These are phyloP conservation scores for Neurospora hispaniola DNA, from an alignment of 495 filamentous ascomycete genomes.

Conservation along the genomic window DNA sequence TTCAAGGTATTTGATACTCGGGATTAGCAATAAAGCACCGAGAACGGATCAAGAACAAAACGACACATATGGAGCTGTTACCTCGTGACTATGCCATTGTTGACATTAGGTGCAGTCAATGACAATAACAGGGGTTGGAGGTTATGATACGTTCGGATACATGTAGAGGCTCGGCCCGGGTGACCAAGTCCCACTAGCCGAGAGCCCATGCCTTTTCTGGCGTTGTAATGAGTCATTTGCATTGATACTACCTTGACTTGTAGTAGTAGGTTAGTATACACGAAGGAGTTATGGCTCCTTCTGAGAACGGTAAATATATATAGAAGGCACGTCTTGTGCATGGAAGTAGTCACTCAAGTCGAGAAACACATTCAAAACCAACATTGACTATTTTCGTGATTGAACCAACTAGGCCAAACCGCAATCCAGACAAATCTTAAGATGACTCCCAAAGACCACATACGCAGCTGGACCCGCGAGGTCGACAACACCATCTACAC, in stretches of 20 bases:
- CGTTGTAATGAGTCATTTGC: background rate
- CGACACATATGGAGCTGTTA: background rate
- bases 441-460: background rate
- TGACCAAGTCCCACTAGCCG: background rate
- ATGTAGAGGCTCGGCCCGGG: background rate
- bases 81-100: background rate
- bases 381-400: background rate
- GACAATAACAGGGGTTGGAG: background rate
- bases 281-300: background rate
- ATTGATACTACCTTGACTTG: background rate
- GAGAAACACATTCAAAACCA: background rate
- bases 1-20: background rate
- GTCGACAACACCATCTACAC: constrained; percentile 23
- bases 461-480: constrained; percentile 8
- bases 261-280: no score
- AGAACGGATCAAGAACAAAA: background rate
- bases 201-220: background rate
- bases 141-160: background rate
- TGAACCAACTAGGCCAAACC: background rate
- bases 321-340: background rate
- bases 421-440: background rate
- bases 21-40: background rate
- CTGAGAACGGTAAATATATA: background rate
- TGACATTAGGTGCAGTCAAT: background rate
- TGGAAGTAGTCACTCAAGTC: background rate